These are phyloP conservation scores for Didymella exigua DNA, from an alignment of 2,329 filamentous ascomycete species.

Conservation along the genomic window DNA sequence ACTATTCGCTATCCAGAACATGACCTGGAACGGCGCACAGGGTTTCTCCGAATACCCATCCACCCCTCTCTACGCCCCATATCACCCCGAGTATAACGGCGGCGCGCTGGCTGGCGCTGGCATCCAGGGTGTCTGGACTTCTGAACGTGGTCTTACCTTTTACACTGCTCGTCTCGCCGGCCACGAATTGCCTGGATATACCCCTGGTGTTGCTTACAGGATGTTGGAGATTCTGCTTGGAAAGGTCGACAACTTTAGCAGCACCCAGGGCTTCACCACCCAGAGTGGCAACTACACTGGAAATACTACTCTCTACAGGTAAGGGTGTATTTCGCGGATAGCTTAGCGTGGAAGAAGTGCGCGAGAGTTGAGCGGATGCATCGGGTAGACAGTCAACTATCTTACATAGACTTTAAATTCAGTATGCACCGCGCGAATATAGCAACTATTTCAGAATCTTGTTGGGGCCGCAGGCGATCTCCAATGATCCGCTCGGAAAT, in stretches of 20 bases:
- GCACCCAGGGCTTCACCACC: conserved; percentile 43
- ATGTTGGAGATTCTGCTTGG: conserved; percentile 53
- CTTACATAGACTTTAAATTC: too few relatives aligned
- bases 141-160: conserved; percentile 55
- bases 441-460: too few relatives aligned
- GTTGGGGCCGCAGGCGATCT: too few relatives aligned
- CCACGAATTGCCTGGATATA: conserved; percentile 53
- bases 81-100: conserved; percentile 51
- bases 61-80: conserved; percentile 52
- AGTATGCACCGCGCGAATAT: too few relatives aligned
- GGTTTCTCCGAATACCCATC: conserved; percentile 53
- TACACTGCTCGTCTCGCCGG: conserved; percentile 51
- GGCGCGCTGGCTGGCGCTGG: conserved; percentile 50
- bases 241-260: conserved; percentile 45
- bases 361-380: too few relatives aligned
- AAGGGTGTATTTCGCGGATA: background rate
- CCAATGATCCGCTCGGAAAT: too few relatives aligned
- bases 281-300: conserved; percentile 44
- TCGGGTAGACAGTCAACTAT: too few relatives aligned
- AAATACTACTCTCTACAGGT: conserved; percentile 34
- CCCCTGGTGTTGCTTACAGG: conserved; percentile 51
- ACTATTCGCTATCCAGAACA: conserved; percentile 59
- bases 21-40: conserved; percentile 59
- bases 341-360: background rate
- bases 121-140: conserved; percentile 49